Base-by-base conservation (phyloP, 768 basidiomycete genomes). In the Pisolithus sp. region DNA sequence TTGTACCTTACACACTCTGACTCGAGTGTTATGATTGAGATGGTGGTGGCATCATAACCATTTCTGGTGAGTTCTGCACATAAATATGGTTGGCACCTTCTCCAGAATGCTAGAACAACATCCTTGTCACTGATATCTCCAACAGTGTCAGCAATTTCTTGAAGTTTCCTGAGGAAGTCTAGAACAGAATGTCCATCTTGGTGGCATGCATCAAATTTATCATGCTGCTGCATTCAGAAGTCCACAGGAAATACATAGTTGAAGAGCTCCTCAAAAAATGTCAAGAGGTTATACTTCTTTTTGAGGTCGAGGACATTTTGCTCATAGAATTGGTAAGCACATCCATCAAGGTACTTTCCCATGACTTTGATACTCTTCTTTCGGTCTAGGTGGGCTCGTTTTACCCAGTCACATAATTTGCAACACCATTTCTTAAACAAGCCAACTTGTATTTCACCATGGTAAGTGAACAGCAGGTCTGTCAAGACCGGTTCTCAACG, bases 161-260 rank as follows among this genome's bases (percentile, higher is more conserved):
- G 43, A 1, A 60, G 50, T 13, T 52, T 38, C 1, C 41, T 37
- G 2, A 53, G 24, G 39, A 53, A 58, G 2, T 55, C 57, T 12
- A 45, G 50, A 7, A 60, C 55, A 2, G 54, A 17, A 15, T 36
- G 38, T 3, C 46, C 30, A 4, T 54, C 51, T 31, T 60, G 59
- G 3, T 15, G n/a, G n/a, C 50, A 58, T 4, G 4, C 37, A 2
- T 55, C 37, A 40, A 60, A 58, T 52, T 55, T 48, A 17, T 53
- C 42, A 1, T 47, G 54, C 31, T 58, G 57, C 15, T 56, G 49
- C 47, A 53, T 55, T 0, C 49, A 37, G 49, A 57, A 60, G 37
- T 60, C 59, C 0, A 50, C 49, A 0, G 56, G 59, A 48, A 60
- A 60, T 7, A 52, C 31, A 21, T 53, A 39, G 24, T 60, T 46